phyloP scores from a whole-genome alignment of 495 filamentous ascomycete genomes.

The Cercophora sp. region DNA sequence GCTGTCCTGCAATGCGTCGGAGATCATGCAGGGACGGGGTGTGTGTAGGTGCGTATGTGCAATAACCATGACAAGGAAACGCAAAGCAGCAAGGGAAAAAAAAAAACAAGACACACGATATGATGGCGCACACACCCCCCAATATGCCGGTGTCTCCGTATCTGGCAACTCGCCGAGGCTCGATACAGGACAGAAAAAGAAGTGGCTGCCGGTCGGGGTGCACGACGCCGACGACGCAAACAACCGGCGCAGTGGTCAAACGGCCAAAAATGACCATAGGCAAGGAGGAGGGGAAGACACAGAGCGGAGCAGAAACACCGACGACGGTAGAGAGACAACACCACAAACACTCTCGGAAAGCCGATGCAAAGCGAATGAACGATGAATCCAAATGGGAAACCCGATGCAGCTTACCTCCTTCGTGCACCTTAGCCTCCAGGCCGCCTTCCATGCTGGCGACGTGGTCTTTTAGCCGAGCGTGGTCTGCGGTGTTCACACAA shows the following conservation, averaged over 20 bases:
- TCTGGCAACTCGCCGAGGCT: too few relatives aligned
- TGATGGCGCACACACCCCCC: too few relatives aligned
- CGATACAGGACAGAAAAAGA: neutral
- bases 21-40: slow-evolving; percentile 28
- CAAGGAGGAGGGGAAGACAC: slow-evolving; percentile 1
- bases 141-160: too few relatives aligned
- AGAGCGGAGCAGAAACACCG: neutral
- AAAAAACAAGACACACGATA: neutral
- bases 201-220: slow-evolving; percentile 1
- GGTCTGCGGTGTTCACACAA: too few relatives aligned
- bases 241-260: slow-evolving; percentile 7
- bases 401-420: slow-evolving; percentile 70
- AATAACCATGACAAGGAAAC: slow-evolving; percentile 1
- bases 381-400: slow-evolving; percentile 5
- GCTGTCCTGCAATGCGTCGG: slow-evolving; percentile 14
- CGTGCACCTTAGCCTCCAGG: slow-evolving; percentile 83
- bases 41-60: neutral
- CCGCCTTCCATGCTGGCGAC: slow-evolving; percentile 82
- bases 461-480: slow-evolving; percentile 90
- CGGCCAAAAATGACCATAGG: too few relatives aligned
- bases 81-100: neutral
- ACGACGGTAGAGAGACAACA: neutral
- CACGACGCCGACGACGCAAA: slow-evolving; percentile 1
- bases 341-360: slow-evolving; percentile 15
- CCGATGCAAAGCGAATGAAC: slow-evolving; percentile 37